Percentiles rank a stretch among this genome's conserved stretches.
phyloP scores from a whole-genome alignment of 2,329 filamentous ascomycete species.

The Botryotinia convoluta region DNA sequence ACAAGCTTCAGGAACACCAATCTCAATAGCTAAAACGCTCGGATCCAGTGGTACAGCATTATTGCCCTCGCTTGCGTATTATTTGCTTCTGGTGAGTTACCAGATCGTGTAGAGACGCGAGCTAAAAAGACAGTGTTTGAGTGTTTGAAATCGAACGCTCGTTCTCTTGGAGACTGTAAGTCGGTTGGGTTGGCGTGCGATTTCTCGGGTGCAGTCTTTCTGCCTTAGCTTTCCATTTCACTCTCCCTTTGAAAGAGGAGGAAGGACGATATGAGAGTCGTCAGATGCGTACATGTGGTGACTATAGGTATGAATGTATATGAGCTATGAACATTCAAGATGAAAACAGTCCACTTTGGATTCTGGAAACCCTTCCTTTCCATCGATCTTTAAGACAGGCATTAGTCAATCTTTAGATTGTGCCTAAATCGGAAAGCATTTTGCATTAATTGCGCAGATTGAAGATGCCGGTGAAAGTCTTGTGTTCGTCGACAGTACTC shows the following conservation, averaged over 20 bases:
- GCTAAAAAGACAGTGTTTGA: accelerated
- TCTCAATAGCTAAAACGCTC: neutral
- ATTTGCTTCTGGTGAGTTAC: neutral
- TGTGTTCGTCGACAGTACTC: neutral
- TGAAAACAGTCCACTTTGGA: too few relatives aligned
- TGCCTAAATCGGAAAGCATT: neutral
- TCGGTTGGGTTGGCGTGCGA: neutral
- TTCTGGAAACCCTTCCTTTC: neutral
- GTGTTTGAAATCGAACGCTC: neutral
- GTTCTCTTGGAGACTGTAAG: too few relatives aligned
- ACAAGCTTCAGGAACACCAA: too few relatives aligned
- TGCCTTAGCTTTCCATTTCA: too few relatives aligned
- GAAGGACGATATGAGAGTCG: too few relatives aligned
- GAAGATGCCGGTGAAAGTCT: neutral
- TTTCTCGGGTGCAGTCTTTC: neutral
- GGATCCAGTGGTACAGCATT: too few relatives aligned
- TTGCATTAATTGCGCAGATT: neutral
- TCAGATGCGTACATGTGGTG: too few relatives aligned
- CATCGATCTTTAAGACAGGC: neutral
- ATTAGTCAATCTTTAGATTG: neutral
- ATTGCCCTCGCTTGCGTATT: neutral
- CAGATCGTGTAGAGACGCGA: accelerated
- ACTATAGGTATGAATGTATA: neutral
- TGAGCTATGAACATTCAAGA: neutral
- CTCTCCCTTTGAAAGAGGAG: neutral